phyloP scores from a whole-genome alignment of 108 stramenopile genomes.

The Nitzschia sp. region DNA sequence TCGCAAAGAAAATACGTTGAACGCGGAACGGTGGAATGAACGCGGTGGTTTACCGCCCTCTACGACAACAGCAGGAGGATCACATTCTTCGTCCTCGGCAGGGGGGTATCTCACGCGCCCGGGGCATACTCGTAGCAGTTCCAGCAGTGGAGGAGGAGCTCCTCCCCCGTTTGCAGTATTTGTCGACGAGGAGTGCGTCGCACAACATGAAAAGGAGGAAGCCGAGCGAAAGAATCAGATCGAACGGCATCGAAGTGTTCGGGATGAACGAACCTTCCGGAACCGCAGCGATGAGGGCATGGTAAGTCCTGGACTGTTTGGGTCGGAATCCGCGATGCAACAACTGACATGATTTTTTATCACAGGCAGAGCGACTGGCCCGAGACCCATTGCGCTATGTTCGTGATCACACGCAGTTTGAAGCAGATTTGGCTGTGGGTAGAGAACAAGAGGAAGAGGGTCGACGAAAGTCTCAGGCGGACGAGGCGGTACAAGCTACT shows the following conservation, averaged over 20 bases:
- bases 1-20: slow-evolving; percentile 69
- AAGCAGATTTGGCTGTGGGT: slow-evolving; percentile 30
- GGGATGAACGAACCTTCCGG: slow-evolving; percentile 74
- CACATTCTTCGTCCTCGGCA: background rate
- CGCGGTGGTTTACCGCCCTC: slow-evolving; percentile 58
- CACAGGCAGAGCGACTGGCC: slow-evolving; percentile 60
- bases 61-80: background rate
- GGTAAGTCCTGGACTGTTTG: slow-evolving; percentile 55
- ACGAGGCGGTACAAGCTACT: slow-evolving; percentile 34
- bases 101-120: slow-evolving; percentile 24
- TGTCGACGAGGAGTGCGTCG: slow-evolving; percentile 77
- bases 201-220: slow-evolving; percentile 28
- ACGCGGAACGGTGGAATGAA: slow-evolving; percentile 80
- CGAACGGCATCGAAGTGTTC: slow-evolving; percentile 28
- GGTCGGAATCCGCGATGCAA: no score
- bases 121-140: background rate
- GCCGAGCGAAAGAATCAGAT: slow-evolving; percentile 24
- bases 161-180: slow-evolving; percentile 72
- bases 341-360: no score
- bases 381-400: slow-evolving; percentile 80
- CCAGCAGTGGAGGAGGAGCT: slow-evolving; percentile 17
- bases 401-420: slow-evolving; percentile 57
- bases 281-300: slow-evolving; percentile 68
- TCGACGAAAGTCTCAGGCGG: background rate
- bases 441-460: background rate